Evolutionary conservation across 2,329 filamentous ascomycete genomes (phyloP).

Genomic region (Pseudocercospora crystallina): DNA sequence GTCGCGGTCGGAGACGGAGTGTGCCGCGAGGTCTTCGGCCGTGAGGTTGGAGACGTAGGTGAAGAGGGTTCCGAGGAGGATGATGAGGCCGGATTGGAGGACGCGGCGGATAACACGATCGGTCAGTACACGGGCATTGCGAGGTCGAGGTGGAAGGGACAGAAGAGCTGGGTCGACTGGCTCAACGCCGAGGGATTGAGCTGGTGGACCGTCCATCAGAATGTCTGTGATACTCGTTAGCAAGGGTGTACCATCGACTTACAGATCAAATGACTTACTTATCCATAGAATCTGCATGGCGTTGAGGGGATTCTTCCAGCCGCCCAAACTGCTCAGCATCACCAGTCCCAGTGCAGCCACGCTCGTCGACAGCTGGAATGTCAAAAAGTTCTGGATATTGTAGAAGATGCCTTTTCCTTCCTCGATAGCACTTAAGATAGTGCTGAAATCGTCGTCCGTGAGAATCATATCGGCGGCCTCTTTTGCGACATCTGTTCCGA

Average conservation of each 20-base stretch:
- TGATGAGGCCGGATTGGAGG: slow-evolving; percentile 79
- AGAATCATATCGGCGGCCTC: slow-evolving; percentile 93
- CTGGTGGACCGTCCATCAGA: slow-evolving; percentile 97
- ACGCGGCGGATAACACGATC: slow-evolving; percentile 78
- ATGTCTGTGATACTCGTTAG: slow-evolving; percentile 65
- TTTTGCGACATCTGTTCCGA: slow-evolving; percentile 96
- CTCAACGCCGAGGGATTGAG: slow-evolving; percentile 94
- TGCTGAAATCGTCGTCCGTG: slow-evolving; percentile 85
- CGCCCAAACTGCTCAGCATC: slow-evolving; percentile 85
- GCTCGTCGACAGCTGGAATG: slow-evolving; percentile 96
- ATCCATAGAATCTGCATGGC: slow-evolving; percentile 99
- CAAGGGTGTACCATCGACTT: not conserved
- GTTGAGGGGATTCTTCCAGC: slow-evolving; percentile 93
- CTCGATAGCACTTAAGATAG: slow-evolving; percentile 91
- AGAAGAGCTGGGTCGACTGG: slow-evolving; percentile 93
- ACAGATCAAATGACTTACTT: slow-evolving; percentile 63
- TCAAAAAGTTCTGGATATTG: slow-evolving; percentile 99
- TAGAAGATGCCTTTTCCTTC: slow-evolving; percentile 99
- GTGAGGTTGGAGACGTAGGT: slow-evolving; percentile 93
- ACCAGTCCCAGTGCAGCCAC: slow-evolving; percentile 90
- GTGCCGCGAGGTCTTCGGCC: slow-evolving; percentile 59
- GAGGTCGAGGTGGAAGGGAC: slow-evolving; percentile 81
- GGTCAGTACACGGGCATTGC: slow-evolving; percentile 89
- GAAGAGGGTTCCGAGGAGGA: slow-evolving; percentile 87
- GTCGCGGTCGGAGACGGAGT: slow-evolving; percentile 80